Evolutionary conservation across 768 basidiomycete genomes (phyloP), one percentile per base, ranked within the genome.

Genomic region (Mycena olivaceomarginata): DNA sequence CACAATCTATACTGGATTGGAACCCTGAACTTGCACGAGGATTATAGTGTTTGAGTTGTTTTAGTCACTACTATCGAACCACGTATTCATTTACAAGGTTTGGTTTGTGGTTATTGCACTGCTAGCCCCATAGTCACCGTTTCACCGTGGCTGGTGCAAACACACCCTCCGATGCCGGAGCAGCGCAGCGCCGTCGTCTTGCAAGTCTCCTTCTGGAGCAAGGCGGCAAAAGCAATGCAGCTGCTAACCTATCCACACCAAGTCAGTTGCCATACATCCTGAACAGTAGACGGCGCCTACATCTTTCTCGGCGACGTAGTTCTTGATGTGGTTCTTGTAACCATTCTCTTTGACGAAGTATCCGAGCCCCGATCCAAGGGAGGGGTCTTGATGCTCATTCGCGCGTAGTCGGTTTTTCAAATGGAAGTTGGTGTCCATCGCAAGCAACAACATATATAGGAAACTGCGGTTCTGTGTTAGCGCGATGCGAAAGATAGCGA

Each of bases 391-490:
- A n/a, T 70, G 41, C 8, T 79, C 75, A 4, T 68, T 80, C 16
- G 66, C 72, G 5, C 74, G 45, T 13, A 51, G 22, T 8, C 72
- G 57, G 10, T 76, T 59, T 67, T 81, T 82, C 3, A 82, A 62
- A 0, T 75, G 67, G 66, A 82, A 84, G 56, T 82, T 82, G 10
- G 81, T 71, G 31, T 83, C 81, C 13, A 82, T 40, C 8, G 76
- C 76, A 1, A 80, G 20, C 12, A 77, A 5, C 12, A 77, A 39
- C 63, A 59, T 74, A 43, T 74, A 80, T 7, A 82, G 37, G 45
- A 67, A 78, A 1, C 80, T 78, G 22, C 4, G 16, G n/a, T 31
- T 18, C 18, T n/a, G 20, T 10, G 57, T 62, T 43, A 18, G 46
- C 12, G 12, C 46, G 15, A 16, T 16, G 15, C 46, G 16, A 6